phyloP scores from a whole-genome alignment of 2,329 filamentous ascomycete genomes.

The Cladosporium velox region DNA sequence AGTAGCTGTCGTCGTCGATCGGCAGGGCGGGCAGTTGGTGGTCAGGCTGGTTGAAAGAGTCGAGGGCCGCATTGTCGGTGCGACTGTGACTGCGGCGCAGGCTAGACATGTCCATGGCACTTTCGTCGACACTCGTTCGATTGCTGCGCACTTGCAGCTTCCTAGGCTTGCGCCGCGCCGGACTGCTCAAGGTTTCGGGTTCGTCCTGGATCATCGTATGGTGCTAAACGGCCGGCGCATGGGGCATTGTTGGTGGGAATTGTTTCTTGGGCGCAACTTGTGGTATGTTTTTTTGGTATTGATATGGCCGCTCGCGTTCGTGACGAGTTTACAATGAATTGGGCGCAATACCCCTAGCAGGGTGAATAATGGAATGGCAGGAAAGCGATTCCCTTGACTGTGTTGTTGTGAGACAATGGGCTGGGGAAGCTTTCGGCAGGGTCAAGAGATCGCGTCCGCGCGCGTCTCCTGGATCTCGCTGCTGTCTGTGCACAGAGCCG shows the following conservation, averaged over 20 bases:
- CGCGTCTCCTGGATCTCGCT: neutral
- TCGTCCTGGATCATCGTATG: constrained; percentile 15
- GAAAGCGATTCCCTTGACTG: constrained; percentile 1
- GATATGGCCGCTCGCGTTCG: neutral
- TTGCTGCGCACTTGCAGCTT: constrained; percentile 26
- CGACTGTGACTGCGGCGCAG: constrained; percentile 2
- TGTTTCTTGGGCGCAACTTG: neutral
- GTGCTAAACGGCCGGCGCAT: constrained; percentile 5
- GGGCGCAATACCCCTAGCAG: neutral
- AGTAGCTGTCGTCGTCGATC: constrained; percentile 43
- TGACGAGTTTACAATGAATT: neutral
- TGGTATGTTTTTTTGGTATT: neutral
- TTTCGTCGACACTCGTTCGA: constrained; percentile 24
- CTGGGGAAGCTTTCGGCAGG: constrained; percentile 11
- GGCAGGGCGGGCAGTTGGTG: constrained; percentile 44
- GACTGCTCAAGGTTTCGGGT: constrained; percentile 15
- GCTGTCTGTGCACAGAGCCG: neutral
- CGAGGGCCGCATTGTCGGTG: constrained; percentile 9
- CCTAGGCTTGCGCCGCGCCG: constrained; percentile 24
- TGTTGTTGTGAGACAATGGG: constrained; percentile 13
- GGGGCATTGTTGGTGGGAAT: neutral
- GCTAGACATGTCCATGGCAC: constrained; percentile 16
- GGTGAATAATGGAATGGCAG: neutral
- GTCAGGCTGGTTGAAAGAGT: constrained; percentile 24
- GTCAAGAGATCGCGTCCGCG: constrained; percentile 6